Conservation (phyloP, 805 yeast species). For the Starmerella powellii region DNA sequence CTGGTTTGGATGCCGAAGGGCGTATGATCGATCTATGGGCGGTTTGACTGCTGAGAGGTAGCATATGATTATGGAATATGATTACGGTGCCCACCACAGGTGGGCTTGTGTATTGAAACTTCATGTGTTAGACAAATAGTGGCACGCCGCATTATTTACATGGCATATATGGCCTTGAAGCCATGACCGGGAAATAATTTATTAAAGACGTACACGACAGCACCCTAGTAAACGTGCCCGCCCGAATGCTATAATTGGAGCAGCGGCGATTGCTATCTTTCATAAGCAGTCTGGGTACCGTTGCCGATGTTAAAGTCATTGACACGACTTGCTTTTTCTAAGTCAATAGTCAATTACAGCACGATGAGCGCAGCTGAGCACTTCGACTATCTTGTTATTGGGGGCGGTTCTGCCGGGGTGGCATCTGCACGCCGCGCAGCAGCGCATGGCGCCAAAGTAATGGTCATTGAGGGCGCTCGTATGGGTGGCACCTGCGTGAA, state of each 20-base stretch:
- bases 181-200: too few species aligned
- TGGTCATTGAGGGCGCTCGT: conserved; percentile 63
- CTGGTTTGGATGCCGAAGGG: too few species aligned
- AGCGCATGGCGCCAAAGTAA: conserved; percentile 71
- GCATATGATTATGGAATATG: neutral
- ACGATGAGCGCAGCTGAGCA: conserved; percentile 50
- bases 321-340: neutral
- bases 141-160: too few species aligned
- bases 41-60: too few species aligned
- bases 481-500: conserved; percentile 98
- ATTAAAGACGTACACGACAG: too few species aligned
- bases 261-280: too few species aligned
- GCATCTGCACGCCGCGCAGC: conserved; percentile 98
- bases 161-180: too few species aligned
- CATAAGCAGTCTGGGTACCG: neutral
- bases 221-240: too few species aligned
- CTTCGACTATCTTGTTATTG: conserved; percentile 87
- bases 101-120: neutral
- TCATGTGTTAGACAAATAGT: too few species aligned
- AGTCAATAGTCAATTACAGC: neutral
- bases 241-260: too few species aligned
- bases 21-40: too few species aligned
- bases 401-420: conserved; percentile 99
- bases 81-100: neutral
- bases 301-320: neutral